phyloP scores from a whole-genome alignment of 768 basidiomycete genomes.

The Boletus speciosus region DNA sequence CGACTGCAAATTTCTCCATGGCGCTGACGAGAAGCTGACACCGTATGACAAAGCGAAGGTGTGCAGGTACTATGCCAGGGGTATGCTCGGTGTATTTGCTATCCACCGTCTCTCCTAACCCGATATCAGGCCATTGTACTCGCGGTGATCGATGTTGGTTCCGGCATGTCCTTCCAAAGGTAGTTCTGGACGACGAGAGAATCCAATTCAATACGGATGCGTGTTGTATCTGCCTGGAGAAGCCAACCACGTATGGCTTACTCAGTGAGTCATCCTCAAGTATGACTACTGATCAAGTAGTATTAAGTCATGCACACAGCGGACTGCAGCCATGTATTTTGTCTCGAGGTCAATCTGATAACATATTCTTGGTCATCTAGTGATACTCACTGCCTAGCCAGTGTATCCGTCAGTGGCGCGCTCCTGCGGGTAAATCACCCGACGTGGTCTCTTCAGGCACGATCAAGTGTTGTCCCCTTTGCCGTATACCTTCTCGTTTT shows the following conservation, averaged over 20 bases:
- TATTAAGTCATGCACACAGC: constrained; percentile 35
- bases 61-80: constrained; percentile 62
- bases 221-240: constrained; percentile 77
- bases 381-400: constrained; percentile 25
- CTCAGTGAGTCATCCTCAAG: constrained; percentile 45
- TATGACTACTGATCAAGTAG: neutral
- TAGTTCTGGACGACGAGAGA: constrained; percentile 22
- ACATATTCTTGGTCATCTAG: neutral
- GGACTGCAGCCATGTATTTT: constrained; percentile 78
- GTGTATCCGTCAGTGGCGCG: constrained; percentile 82
- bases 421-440: constrained; percentile 47
- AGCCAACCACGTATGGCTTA: constrained; percentile 64
- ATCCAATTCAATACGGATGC: constrained; percentile 40
- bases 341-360: constrained; percentile 50
- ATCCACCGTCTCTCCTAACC: neutral
- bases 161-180: constrained; percentile 41
- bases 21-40: constrained; percentile 47
- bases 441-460: constrained; percentile 54
- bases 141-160: constrained; percentile 77
- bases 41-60: constrained; percentile 70
- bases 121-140: constrained; percentile 60
- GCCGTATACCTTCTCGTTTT: constrained; percentile 62
- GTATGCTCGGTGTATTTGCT: constrained; percentile 30
- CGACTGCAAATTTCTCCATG: constrained; percentile 76
- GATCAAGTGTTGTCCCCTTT: constrained; percentile 78